phyloP scores from a whole-genome alignment of 306 rosid genomes.

The Castanospermum australe region DNA sequence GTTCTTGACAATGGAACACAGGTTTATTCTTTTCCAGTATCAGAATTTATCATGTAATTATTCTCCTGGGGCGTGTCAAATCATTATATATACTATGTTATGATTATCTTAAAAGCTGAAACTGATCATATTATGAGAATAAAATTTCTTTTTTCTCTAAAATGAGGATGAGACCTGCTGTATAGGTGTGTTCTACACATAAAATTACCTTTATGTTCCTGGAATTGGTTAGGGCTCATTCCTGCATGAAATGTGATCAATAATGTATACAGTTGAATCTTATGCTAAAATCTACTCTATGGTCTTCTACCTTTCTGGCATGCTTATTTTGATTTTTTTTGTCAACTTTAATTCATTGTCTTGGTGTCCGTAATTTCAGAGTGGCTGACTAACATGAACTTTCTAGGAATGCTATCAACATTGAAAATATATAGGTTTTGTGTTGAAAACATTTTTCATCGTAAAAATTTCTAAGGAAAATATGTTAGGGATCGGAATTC shows the following conservation, averaged over 20 bases:
- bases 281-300: background rate
- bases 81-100: background rate
- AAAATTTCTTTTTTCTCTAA: background rate
- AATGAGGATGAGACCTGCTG: background rate
- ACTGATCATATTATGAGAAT: background rate
- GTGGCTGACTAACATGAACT: background rate
- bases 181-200: background rate
- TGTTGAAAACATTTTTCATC: background rate
- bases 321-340: background rate
- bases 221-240: background rate
- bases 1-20: constrained; percentile 86
- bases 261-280: background rate
- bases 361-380: background rate
- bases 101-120: constrained; percentile 3
- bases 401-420: background rate
- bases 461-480: background rate
- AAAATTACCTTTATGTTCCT: background rate
- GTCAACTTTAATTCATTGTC: background rate
- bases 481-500: background rate
- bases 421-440: background rate
- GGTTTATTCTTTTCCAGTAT: constrained; percentile 43
- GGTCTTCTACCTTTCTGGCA: background rate
- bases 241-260: background rate
- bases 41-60: background rate
- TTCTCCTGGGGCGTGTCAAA: background rate